Percentiles rank a stretch among this genome's conserved stretches.
Evolutionary conservation across 1,139 yeast genomes (phyloP).

Genomic region (Scheffersomyces insectosa): DNA sequence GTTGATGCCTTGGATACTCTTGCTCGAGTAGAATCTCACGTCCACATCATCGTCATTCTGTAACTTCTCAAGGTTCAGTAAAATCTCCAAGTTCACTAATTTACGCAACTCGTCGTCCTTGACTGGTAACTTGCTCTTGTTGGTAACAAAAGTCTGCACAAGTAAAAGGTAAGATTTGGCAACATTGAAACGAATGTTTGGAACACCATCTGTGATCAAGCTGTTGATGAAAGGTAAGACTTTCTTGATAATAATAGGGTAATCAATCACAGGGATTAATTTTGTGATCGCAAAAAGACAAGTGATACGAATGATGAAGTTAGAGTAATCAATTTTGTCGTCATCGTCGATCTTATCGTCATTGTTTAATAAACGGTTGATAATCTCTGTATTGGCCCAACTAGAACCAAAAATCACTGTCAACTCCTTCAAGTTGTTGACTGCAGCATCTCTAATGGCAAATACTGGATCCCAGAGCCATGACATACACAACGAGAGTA

Average conservation of each 20-base stretch:
- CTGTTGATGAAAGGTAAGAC: slow-evolving; percentile 79
- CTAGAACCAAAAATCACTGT: slow-evolving; percentile 87
- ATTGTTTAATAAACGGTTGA: slow-evolving; percentile 64
- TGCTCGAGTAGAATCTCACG: slow-evolving; percentile 81
- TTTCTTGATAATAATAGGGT: slow-evolving; percentile 57
- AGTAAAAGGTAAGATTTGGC: slow-evolving; percentile 78
- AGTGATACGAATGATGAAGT: slow-evolving; percentile 89
- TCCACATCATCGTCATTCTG: slow-evolving; percentile 79
- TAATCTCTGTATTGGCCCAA: slow-evolving; percentile 88
- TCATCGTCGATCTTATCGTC: slow-evolving; percentile 31
- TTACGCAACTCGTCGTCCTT: slow-evolving; percentile 27
- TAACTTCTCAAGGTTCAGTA: slow-evolving; percentile 67
- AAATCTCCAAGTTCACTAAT: slow-evolving; percentile 54
- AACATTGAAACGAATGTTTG: slow-evolving; percentile 92
- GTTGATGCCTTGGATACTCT: slow-evolving; percentile 49
- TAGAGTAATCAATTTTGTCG: slow-evolving; percentile 52
- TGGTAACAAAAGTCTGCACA: slow-evolving; percentile 49
- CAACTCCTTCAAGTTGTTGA: slow-evolving; percentile 73
- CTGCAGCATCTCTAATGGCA: slow-evolving; percentile 97
- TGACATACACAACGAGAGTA: slow-evolving; percentile 86
- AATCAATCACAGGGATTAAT: slow-evolving; percentile 68
- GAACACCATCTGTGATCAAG: slow-evolving; percentile 77
- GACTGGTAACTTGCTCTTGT: slow-evolving; percentile 14
- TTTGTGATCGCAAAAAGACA: slow-evolving; percentile 85
- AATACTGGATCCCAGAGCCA: slow-evolving; percentile 99